Evolutionary conservation across 169 alveolate genomes (phyloP), one percentile per base, ranked within the genome.

Genomic region (Theileria sp.): DNA sequence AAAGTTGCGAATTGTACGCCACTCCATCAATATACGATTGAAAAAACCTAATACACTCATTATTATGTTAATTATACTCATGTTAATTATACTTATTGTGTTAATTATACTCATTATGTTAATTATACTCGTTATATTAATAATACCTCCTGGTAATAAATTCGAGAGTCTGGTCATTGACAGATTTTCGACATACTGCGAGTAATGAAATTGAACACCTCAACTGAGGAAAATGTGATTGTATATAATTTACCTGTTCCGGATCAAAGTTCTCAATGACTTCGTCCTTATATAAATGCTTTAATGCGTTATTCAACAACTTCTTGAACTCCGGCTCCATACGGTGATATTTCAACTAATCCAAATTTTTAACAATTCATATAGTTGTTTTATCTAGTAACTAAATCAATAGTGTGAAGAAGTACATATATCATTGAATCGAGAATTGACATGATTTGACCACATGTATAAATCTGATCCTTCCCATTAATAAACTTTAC

Each of bases 401-500:
- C 19, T 8, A 44, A 44, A 1, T 44, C 8, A 44, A 13, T 8
- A 10, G 19, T 4, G 12, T 44, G 8, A 44, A 61, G 1, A 8
- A 10, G 54, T 44, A 70, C 77, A 56, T 83, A 83, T 0, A 76
- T 32, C 89, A 83, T 83, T 28, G 84, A 56, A 49, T 83, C 89
- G 78, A 83, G 62, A 23, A 83, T 83, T 15, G 58, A 78, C 0
- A 83, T 34, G n/a, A 83, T 75, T 79, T 83, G 89, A 32, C 89
- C 89, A 32, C 77, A 77, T 17, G 65, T 83, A 61, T 83, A 83
- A 8, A 83, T 34, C 38, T 83, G 89, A 3, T 77, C 79, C 23
- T 25, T 54, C 15, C 25, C 10, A 3, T 86, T 86, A 19, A 2
- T 75, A 44, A 83, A 83, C 23, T 44, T 76, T 8, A 76, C 77